Evolutionary conservation across 306 rosid species (phyloP), one percentile per base, ranked within the genome.

Genomic region (Elaeagnus macrophylla): DNA sequence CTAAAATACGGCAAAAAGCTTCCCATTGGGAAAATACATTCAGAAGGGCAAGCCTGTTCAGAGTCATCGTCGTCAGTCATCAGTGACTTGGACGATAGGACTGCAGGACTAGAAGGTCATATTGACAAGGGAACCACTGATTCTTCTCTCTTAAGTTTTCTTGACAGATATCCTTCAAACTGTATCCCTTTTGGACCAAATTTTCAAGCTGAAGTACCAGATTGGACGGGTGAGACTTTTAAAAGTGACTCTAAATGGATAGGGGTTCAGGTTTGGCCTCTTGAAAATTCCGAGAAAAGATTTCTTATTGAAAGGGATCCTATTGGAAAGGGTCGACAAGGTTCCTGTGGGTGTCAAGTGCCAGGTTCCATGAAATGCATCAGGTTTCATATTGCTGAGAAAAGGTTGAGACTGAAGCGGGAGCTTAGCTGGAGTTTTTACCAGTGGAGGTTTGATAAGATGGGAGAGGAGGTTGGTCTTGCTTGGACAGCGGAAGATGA

Each of bases 321-420:
- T 49, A 80, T 84, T 25, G 99, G 96, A 60, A 87, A 67, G 74
- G 99, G 95, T 54, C 77, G 99, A 67, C 82, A 73, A 55, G 94
- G 77, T 53, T 76, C 59, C 2, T 91, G 99, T 58, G 89, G 84
- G 54, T 91, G 96, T 25, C 54, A 48, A 36, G 68, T 51, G 39
- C 69, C 68, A 13, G 88, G 87, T 51, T 84, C 95, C 48, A 57
- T 61, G 15, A 78, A 78, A 40, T 91, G 99, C 69, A 77, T 74
- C 49, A 64, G 72, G 61, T 84, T 82, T 64, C 99, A 91, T 51
- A 57, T 78, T 60, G 37, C 71, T 10, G 89, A 87, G 88, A 84
- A 73, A 83, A 77, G 80, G 61, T 50, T 56, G 39, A 75, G 77
- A 68, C 52, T 80, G 51, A 75, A 69, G 75, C 62, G 71, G 68